phyloP scores from a whole-genome alignment of 768 basidiomycete species.

The Pulveroboletus sp. region DNA sequence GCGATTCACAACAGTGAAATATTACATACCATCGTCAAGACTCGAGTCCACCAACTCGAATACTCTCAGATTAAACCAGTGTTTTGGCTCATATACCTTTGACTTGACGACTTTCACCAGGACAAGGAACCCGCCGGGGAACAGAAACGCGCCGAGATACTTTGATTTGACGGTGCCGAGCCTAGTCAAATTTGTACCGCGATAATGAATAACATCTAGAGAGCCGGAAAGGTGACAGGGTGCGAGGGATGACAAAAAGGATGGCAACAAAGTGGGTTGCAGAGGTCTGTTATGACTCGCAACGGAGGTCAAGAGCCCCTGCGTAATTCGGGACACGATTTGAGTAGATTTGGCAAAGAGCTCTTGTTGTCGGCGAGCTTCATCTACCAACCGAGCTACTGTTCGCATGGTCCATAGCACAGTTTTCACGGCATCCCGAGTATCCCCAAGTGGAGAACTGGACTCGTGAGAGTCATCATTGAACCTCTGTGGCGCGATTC shows the following conservation, averaged over 20 bases:
- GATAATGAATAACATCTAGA: conserved; percentile 79
- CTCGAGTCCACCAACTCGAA: conserved; percentile 68
- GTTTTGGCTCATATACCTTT: conserved; percentile 76
- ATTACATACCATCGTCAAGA: conserved; percentile 71
- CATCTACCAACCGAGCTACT: conserved; percentile 75
- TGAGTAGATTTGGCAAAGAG: conserved; percentile 60
- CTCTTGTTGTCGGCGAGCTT: conserved; percentile 67
- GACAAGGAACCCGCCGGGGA: conserved; percentile 78
- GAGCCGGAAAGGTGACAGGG: conserved; percentile 78
- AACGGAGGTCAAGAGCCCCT: conserved; percentile 29
- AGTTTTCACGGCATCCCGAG: conserved; percentile 25
- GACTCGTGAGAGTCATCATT: not conserved
- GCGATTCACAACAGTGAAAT: not conserved
- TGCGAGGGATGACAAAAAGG: conserved; percentile 73
- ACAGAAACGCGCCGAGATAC: conserved; percentile 89
- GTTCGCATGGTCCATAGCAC: conserved; percentile 69
- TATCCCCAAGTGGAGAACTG: not conserved
- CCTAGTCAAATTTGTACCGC: conserved; percentile 39
- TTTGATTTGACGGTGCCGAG: conserved; percentile 63
- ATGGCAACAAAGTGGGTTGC: conserved; percentile 39
- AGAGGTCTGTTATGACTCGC: conserved; percentile 28
- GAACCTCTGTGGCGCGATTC: conserved; percentile 1
- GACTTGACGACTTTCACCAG: conserved; percentile 82
- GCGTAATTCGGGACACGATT: conserved; percentile 61
- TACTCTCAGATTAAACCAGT: conserved; percentile 79